Base-by-base conservation (phyloP, 202 grass and related monocot genomes). In the Hordeum pubiflorum region DNA sequence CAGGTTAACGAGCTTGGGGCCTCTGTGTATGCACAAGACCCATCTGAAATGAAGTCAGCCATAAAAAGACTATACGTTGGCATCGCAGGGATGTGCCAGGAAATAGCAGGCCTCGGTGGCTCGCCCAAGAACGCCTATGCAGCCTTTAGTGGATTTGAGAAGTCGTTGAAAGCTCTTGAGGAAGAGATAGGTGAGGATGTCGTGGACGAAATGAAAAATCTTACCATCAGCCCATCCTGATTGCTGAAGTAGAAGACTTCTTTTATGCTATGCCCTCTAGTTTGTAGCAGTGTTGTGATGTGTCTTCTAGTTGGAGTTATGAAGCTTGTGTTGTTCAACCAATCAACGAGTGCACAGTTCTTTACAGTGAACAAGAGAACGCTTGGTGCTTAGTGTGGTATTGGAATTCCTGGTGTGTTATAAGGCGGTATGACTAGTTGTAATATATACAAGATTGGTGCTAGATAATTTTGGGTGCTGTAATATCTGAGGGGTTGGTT, bases 1-100 rank as follows among this genome's bases (percentile, higher is more conserved):
- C 83, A 92, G 68, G 69, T 88, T 72, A 99, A 95, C 33, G 89
- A 99, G 74, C 75, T 99, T 14, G 96, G 92, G 73, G 92, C 92
- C 6, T 91, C 82, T 6, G 90, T 88, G 1, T 99, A 99, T 54
- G 80, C 96, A 33, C 96, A 95, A 73, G 92, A 99, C 41, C 17
- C 63, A 0, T 76, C 75, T 38, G 82, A 99, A 27, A 96, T 99
- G 92, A 86, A 84, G 66, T 79, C 70, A 2, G 79, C 61, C 24
- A 39, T 86, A 37, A 83, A 83, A 64, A 77, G 69, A 73, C 50
- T 96, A 9, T 73, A 72, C n/a, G 12, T 22, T 32, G 60, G 71
- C 63, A 60, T 90, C 64, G 29, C 58, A 17, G 75, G 58, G 14
- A 88, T 93, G 88, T 74, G 74, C 14, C 52, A 79, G 59, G 92